Evolutionary conservation across 1,284 basidiomycete genomes (phyloP).

Genomic region (Salmacisia buchloeana): DNA sequence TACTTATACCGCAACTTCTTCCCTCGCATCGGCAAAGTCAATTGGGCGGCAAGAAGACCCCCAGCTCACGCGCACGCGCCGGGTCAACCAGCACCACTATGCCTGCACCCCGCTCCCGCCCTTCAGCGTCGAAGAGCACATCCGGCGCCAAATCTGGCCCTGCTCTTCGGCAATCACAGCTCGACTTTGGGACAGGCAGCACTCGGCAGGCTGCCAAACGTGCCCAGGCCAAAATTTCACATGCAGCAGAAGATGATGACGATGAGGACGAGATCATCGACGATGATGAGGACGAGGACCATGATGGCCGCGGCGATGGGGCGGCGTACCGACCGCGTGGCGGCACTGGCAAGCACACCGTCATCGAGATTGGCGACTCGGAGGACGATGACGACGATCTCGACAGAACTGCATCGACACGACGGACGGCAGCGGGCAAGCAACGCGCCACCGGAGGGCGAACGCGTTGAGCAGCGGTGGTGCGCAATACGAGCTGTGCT

Average conservation of each 20-base stretch:
- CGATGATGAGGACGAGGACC: constrained; percentile 22
- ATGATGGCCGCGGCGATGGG: background rate
- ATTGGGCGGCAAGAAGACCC: background rate
- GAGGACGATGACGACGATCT: constrained; percentile 2
- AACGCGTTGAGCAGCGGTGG: no score
- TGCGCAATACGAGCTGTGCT: no score
- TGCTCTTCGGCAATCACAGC: background rate
- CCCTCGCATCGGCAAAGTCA: constrained; percentile 11
- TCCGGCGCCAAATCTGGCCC: background rate
- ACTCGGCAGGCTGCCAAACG: background rate
- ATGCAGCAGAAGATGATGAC: constrained; percentile 14
- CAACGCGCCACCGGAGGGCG: no score
- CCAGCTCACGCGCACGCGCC: background rate
- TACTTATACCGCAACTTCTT: constrained; percentile 15
- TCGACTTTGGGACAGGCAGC: background rate
- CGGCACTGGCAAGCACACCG: background rate
- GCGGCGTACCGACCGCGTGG: background rate
- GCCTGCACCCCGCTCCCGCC: background rate
- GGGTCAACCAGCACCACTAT: background rate
- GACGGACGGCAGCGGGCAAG: no score
- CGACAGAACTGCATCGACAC: no score
- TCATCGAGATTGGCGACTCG: constrained; percentile 1
- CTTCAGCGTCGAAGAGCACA: no score
- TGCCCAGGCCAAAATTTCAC: constrained; percentile 22
- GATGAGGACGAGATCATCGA: constrained; percentile 11